Evolutionary conservation across 208 protist species (phyloP), one percentile per base, ranked within the genome.

Genomic region (Endotrypanum monterogeii): DNA sequence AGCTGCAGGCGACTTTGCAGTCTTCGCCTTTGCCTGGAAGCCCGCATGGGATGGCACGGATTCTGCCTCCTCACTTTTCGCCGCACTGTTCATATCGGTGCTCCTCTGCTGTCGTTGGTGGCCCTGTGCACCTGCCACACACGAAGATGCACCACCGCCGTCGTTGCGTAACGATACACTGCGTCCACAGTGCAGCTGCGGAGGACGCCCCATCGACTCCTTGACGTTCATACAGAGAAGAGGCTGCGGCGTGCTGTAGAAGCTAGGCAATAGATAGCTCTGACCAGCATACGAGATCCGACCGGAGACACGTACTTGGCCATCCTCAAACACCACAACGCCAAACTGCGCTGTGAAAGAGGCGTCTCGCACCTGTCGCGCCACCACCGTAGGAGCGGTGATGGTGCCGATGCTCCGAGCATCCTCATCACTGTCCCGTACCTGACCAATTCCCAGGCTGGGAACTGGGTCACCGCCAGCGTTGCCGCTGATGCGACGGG

Each of bases 301-400:
- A 28, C 89, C 87, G 18, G 78, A 76, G 16, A 87, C 79, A n/a
- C 78, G 67, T 39, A 89, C 78, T 52, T 72, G 77, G 16, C 87
- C 87, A 37, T 89, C 83, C 30, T 92, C 87, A 51, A 84, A 80
- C 30, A 88, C 63, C 23, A 85, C 80, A 2, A 90, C 37, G 20
- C 82, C 80, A 48, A 83, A 89, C 25, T 71, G 66, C 6, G 35
- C 25, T 35, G 79, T 74, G 67, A 94, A 94, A 52, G 89, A 85
- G 23, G 87, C 89, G 71, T 90, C 85, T 62, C 86, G 89, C 57
- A 94, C 89, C 32, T 72, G 48, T 41, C 61, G 62, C 18, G 77
- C 73, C 28, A 89, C 87, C 39, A 73, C 60, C 8, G 82, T 86
- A 9, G 89, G 89, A 12, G 76, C 83, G 37, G 41, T 32, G 7